phyloP scores from a whole-genome alignment of 2,329 filamentous ascomycete genomes.

The Fusarium metavorans region DNA sequence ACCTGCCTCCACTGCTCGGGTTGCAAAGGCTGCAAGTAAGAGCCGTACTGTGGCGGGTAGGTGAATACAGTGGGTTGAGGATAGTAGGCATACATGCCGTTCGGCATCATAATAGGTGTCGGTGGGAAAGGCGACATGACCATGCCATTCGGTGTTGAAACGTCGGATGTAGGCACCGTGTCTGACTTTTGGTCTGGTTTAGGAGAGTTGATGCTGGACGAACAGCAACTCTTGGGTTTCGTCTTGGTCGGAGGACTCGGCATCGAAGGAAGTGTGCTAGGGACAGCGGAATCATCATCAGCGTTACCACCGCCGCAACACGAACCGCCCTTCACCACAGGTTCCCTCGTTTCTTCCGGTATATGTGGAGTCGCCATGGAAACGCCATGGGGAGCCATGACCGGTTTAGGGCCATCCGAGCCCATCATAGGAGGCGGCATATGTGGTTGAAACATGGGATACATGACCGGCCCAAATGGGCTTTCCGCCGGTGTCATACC shows the following conservation, averaged over 20 bases:
- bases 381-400: slow-evolving; percentile 35
- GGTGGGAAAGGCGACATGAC: slow-evolving; percentile 53
- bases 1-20: slow-evolving; percentile 65
- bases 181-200: slow-evolving; percentile 36
- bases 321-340: slow-evolving; percentile 46
- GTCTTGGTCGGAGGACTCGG: slow-evolving; percentile 29
- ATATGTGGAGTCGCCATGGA: slow-evolving; percentile 37
- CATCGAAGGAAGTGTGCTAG: slow-evolving; percentile 29
- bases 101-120: slow-evolving; percentile 51
- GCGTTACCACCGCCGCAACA: slow-evolving; percentile 50
- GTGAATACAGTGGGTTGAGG: slow-evolving; percentile 61
- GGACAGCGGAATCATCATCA: slow-evolving; percentile 10
- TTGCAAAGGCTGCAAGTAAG: slow-evolving; percentile 66
- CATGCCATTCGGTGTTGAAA: slow-evolving; percentile 43
- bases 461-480: slow-evolving; percentile 45
- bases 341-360: slow-evolving; percentile 18
- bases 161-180: slow-evolving; percentile 30
- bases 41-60: slow-evolving; percentile 67
- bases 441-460: slow-evolving; percentile 49
- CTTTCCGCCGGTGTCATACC: slow-evolving; percentile 44
- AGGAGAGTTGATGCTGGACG: slow-evolving; percentile 38
- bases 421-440: slow-evolving; percentile 42
- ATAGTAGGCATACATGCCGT: slow-evolving; percentile 56
- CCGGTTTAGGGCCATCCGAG: slow-evolving; percentile 26
- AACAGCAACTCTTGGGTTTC: slow-evolving; percentile 48